Evolutionary conservation across 2,329 filamentous ascomycete genomes (phyloP).

Genomic region (Rhynchosporium secalis): DNA sequence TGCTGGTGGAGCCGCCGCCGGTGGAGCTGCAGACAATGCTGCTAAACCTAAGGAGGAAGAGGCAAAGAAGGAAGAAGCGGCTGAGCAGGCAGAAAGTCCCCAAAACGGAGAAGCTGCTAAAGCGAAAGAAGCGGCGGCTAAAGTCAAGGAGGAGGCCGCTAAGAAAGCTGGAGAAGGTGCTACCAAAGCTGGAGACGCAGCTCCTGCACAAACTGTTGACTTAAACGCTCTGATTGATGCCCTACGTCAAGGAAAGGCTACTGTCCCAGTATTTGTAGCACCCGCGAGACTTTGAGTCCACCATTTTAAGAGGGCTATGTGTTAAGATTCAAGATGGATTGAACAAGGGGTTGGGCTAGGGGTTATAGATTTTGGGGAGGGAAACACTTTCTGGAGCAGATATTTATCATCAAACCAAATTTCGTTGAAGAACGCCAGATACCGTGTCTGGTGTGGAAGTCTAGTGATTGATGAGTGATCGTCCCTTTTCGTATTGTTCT

Average conservation of each 20-base stretch:
- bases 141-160: neutral
- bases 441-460: no score
- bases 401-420: neutral
- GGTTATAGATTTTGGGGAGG: neutral
- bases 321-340: neutral
- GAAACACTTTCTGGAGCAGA: conserved; percentile 3
- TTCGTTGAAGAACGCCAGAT: neutral
- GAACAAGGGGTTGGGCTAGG: neutral
- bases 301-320: neutral
- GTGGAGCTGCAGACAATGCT: neutral
- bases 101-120: neutral
- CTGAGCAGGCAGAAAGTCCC: neutral
- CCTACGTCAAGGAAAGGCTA: neutral
- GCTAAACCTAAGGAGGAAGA: neutral
- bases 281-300: neutral
- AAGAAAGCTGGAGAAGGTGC: neutral
- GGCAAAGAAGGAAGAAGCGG: neutral
- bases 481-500: no score
- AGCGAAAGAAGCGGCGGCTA: neutral
- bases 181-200: no score
- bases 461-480: no score
- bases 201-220: no score
- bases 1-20: neutral
- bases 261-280: conserved; percentile 3
- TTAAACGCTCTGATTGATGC: conserved; percentile 1